These are phyloP conservation scores for Podospora pseudocomata DNA, from an alignment of 495 filamentous ascomycete genomes.

Conservation along the genomic window DNA sequence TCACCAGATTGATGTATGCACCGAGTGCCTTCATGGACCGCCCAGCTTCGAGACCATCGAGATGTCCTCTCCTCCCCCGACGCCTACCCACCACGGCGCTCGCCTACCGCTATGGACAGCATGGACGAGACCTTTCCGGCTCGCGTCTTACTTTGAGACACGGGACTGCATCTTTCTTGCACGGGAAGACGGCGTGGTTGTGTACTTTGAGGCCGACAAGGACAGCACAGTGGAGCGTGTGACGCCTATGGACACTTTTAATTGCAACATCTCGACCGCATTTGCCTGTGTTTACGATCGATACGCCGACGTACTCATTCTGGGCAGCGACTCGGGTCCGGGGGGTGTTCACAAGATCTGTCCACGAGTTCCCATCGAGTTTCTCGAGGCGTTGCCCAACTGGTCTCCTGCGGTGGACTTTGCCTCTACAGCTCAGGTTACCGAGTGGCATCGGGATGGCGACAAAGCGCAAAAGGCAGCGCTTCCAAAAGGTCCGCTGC, in stretches of 20 bases:
- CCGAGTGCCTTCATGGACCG: conserved; percentile 51
- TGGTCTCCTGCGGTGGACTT: conserved; percentile 82
- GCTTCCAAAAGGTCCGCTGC: conserved; percentile 16
- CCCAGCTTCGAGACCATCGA: conserved; percentile 41
- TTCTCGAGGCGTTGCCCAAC: conserved; percentile 56
- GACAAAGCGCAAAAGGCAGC: not conserved
- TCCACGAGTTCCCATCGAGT: conserved; percentile 26
- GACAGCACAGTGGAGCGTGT: conserved; percentile 46
- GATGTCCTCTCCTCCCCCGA: conserved; percentile 29
- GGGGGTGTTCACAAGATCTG: conserved; percentile 60
- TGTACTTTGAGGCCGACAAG: conserved; percentile 61
- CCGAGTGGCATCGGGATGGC: conserved; percentile 20
- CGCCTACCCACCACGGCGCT: conserved; percentile 38
- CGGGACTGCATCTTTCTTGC: conserved; percentile 74
- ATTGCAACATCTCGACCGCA: conserved; percentile 60
- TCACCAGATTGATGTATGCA: conserved; percentile 57
- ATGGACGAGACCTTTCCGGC: conserved; percentile 71
- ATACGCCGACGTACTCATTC: conserved; percentile 70
- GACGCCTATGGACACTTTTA: conserved; percentile 55
- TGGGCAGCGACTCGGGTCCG: conserved; percentile 75
- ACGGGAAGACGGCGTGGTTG: conserved; percentile 74
- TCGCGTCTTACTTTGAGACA: conserved; percentile 52
- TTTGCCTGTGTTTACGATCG: conserved; percentile 55
- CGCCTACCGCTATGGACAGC: conserved; percentile 49
- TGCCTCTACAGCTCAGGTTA: conserved; percentile 42